phyloP scores from a whole-genome alignment of 129 eudicot genomes.

The Helichrysum umbraculigerum region DNA sequence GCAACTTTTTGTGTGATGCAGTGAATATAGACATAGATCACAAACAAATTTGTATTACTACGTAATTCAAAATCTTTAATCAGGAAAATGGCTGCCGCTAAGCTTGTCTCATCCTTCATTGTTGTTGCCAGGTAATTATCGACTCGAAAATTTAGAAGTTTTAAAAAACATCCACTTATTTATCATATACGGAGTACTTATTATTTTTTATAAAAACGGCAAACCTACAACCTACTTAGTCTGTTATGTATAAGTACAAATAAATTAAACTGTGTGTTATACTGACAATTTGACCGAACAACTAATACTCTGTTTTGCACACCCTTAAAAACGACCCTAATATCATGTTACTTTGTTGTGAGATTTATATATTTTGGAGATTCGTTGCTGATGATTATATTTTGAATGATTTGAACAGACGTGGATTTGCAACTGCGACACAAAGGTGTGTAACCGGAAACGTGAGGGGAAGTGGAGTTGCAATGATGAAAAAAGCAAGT shows the following conservation, averaged over 20 bases:
- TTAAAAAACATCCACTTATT: too few relatives aligned
- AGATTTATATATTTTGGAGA: background rate
- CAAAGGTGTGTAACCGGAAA: slow-evolving; percentile 41
- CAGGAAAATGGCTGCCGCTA: background rate
- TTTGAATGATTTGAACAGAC: slow-evolving; percentile 31
- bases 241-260: too few relatives aligned
- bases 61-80: too few relatives aligned
- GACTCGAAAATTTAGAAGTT: background rate
- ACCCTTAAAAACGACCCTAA: background rate
- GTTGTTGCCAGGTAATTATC: slow-evolving; percentile 20
- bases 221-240: too few relatives aligned
- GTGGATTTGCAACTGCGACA: slow-evolving; percentile 63
- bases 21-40: too few relatives aligned
- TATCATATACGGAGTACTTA: background rate
- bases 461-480: slow-evolving; percentile 35
- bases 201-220: too few relatives aligned
- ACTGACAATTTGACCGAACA: background rate
- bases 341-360: background rate
- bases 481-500: slow-evolving; percentile 42
- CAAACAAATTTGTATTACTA: too few relatives aligned
- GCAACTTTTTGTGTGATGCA: too few relatives aligned
- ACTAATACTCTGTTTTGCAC: background rate
- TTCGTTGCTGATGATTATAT: background rate
- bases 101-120: slow-evolving; percentile 12
- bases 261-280: too few relatives aligned